Conservation (phyloP, 179 eudicot species). For the Corrigiola litoralis region DNA sequence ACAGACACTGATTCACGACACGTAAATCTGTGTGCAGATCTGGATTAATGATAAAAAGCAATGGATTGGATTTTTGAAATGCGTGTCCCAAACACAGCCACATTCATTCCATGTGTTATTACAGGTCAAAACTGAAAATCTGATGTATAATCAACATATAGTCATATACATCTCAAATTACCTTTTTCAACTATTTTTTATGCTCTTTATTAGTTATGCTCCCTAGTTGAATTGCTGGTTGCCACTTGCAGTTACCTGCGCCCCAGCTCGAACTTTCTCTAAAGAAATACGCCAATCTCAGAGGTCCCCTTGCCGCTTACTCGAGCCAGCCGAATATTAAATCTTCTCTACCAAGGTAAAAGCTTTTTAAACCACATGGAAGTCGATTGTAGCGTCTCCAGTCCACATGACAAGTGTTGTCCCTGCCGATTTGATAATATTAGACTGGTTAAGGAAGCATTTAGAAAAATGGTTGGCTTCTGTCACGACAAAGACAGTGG, state of each 20-base stretch:
- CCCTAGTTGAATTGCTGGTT: not conserved
- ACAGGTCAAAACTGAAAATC: constrained; percentile 49
- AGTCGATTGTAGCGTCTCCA: not conserved
- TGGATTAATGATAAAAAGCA: constrained; percentile 95
- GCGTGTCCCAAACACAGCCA: constrained; percentile 92
- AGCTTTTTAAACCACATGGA: not conserved
- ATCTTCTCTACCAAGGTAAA: constrained; percentile 70
- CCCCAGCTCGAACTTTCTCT: constrained; percentile 91
- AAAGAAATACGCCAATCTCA: constrained; percentile 68
- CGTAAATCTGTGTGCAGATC: constrained; percentile 40
- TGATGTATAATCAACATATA: too few species aligned
- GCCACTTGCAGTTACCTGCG: constrained; percentile 64
- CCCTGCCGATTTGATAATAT: not conserved
- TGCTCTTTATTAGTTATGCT: not conserved
- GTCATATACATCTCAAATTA: too few species aligned
- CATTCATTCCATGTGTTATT: constrained; percentile 83
- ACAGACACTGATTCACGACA: constrained; percentile 11
- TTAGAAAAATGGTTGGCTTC: not conserved
- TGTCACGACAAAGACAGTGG: too few species aligned
- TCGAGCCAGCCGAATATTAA: constrained; percentile 61
- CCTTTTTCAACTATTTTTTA: not conserved
- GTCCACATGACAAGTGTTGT: not conserved
- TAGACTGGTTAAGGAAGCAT: not conserved
- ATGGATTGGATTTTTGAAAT: constrained; percentile 92
- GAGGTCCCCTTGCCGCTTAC: constrained; percentile 68